Base-by-base conservation (phyloP, 257 asterid genomes). In the Ballota nigra region DNA sequence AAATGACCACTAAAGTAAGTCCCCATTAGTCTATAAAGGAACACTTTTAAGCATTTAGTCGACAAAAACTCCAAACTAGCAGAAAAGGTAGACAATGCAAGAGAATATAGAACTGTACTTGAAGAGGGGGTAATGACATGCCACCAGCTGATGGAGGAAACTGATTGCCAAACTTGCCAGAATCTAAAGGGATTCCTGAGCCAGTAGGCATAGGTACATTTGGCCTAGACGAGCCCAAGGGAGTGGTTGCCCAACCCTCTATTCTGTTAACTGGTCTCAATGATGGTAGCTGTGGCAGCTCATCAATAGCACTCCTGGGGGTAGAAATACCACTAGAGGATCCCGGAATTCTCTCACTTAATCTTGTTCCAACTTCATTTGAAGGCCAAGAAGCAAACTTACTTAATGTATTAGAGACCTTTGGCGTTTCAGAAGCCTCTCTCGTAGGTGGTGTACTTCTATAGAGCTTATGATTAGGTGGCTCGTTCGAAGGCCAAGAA, bases 91-190 rank as follows among this genome's bases (percentile, higher is more conserved):
- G 13, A 18, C 10, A 20, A 24, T 22, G 49, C 16, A 53, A 70
- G 55, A 74, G 66, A 63, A 60, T n/a, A 72, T 51, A 13, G 66
- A 81, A 60, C 49, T 52, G 16, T 84, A 90, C 96, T 16, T 75
- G 77, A 75, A 71, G 60, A 28, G 80, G 59, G 69, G 80, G 45
- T 71, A 66, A 76, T 31, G 74, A 67, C 71, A 83, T 75, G 75
- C 83, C 80, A 79, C 86, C 76, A 57, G 84, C 66, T 60, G 82
- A 78, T 8, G 86, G 71, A 8, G 83, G 75, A 69, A 72, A 63
- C 73, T 76, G 77, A 6, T 36, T 22, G 29, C 71, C 70, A 56
- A 77, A 63, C 77, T 75, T 80, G 74, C 75, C 36, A 58, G 84
- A 18, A 66, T 74, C 80, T 70, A 63, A 45, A 63, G 72, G 60